A percentile compares a stretch with the other conserved stretches of the same genome.
These are phyloP conservation scores for Starmerella gropengiesseri DNA, from an alignment of 805 yeast genomes.

Conservation along the genomic window DNA sequence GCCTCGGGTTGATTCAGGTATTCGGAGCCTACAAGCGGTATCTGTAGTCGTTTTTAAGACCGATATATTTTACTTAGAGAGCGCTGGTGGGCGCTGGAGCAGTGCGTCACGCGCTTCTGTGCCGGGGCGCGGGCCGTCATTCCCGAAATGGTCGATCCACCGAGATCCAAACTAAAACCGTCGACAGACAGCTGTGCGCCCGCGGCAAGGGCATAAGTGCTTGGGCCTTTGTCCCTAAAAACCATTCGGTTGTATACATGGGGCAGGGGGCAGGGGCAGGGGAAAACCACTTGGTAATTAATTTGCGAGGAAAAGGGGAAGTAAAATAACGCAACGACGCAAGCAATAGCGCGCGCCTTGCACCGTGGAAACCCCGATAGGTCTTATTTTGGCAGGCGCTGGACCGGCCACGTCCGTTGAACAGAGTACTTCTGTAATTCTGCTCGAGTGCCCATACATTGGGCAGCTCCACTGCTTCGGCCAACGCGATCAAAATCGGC, in stretches of 20 bases:
- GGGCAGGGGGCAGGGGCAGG: slow-evolving; percentile 4
- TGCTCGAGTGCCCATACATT: too few species aligned
- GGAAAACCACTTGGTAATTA: slow-evolving; percentile 3
- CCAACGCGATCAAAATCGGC: not conserved
- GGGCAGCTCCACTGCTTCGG: not conserved
- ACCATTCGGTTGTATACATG: not conserved
- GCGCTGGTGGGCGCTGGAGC: not conserved
- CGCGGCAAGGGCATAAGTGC: slow-evolving; percentile 1
- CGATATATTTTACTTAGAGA: too few species aligned
- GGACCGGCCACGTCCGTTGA: slow-evolving; percentile 2
- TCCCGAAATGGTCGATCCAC: not conserved
- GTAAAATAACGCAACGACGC: slow-evolving; percentile 7
- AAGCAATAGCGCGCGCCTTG: slow-evolving; percentile 8
- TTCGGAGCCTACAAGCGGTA: too few species aligned
- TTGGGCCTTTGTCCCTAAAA: not conserved
- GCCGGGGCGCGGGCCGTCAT: not conserved
- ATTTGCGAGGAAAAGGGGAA: slow-evolving; percentile 2
- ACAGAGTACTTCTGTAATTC: not conserved
- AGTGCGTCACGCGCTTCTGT: not conserved
- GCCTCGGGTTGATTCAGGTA: too few species aligned
- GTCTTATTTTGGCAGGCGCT: slow-evolving; percentile 1
- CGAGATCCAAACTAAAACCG: too few species aligned
- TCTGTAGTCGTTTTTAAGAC: too few species aligned
- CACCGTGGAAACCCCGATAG: not conserved
- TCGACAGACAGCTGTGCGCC: too few species aligned